Evolutionary conservation across 2,329 filamentous ascomycete species (phyloP), one percentile per base, ranked within the genome.

Genomic region (Pezicula radicicola): DNA sequence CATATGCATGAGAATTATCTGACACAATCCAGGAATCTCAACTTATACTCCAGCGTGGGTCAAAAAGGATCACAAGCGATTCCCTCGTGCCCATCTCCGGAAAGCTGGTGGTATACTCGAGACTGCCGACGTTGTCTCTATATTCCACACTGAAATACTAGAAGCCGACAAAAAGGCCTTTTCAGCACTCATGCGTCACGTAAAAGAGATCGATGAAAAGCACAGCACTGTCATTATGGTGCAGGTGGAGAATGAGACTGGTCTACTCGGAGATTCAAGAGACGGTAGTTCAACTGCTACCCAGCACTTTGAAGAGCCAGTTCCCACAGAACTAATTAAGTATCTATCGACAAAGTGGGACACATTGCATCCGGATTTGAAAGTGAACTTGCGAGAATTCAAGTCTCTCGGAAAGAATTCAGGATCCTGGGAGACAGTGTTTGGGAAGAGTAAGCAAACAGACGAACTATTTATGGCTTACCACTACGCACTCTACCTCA

Each of bases 191-290:
- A 65, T 75, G 65, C 53, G 55, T 5, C 72, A 75, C 47, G 44
- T 75, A 10, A 70, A 71, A 6, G 63, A 74, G 3, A 59, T 80
- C 4, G 77, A 81, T 43, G 64, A 63, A 1, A 60, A 69, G 10
- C 68, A 80, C 41, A 70, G 66, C 3, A 81, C 77, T 0, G 77
- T 81, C 0, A 55, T 81, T 2, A 81, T 81, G 78, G 71, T 80
- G 0, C 78, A 81, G 55, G 77, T 82, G n/a, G 75, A 82, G 61
- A 81, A 81, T 40, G 78, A 81, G 63, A 71, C 70, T 0, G 78
- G 79, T 0, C 53, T 81, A 0, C 65, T 81, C 0, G 76, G 77
- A 0, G 78, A 81, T 56, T 79, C 73, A 7, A 68, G 77, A 19
- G 79, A 80, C 56, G 66, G 72, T 3, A 74, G 70, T 3, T 58